Percentiles rank a stretch among this genome's conserved stretches.
phyloP scores from a whole-genome alignment of 768 basidiomycete species.

The Tulasnella sp. region DNA sequence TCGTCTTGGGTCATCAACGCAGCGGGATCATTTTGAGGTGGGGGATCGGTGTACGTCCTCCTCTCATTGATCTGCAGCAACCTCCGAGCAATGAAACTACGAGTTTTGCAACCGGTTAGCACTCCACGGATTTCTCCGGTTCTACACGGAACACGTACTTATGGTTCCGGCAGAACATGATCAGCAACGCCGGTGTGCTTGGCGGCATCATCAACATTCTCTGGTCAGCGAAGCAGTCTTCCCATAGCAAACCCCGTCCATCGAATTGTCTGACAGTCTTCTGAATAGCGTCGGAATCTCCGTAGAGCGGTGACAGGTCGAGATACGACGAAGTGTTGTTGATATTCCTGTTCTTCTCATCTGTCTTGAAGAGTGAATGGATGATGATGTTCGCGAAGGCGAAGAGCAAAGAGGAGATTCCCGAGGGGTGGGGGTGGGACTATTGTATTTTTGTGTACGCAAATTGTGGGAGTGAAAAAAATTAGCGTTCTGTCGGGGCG shows the following conservation, averaged over 20 bases:
- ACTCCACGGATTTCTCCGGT: background rate
- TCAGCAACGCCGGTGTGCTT: constrained; percentile 59
- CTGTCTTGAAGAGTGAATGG: constrained; percentile 69
- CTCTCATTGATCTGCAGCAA: constrained; percentile 66
- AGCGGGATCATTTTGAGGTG: constrained; percentile 8
- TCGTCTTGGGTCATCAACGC: constrained; percentile 54
- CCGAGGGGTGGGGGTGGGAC: constrained; percentile 30
- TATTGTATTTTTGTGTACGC: background rate
- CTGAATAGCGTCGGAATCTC: constrained; percentile 51
- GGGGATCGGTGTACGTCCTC: constrained; percentile 44
- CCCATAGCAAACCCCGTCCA: constrained; percentile 62
- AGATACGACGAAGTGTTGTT: constrained; percentile 72
- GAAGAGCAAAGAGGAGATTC: constrained; percentile 31
- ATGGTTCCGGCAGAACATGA: constrained; percentile 69
- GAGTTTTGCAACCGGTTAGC: background rate
- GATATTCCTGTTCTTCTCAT: constrained; percentile 45
- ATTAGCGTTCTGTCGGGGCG: background rate
- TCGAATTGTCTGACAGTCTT: constrained; percentile 51
- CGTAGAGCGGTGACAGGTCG: constrained; percentile 72
- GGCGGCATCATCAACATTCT: constrained; percentile 71
- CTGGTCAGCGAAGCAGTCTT: constrained; percentile 66
- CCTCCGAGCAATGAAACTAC: constrained; percentile 65
- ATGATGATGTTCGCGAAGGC: constrained; percentile 75
- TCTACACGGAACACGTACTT: constrained; percentile 49
- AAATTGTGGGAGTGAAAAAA: background rate